Evolutionary conservation across 805 yeast species (phyloP), one percentile per base, ranked within the genome.

Genomic region (Teunomyces kruisii): DNA sequence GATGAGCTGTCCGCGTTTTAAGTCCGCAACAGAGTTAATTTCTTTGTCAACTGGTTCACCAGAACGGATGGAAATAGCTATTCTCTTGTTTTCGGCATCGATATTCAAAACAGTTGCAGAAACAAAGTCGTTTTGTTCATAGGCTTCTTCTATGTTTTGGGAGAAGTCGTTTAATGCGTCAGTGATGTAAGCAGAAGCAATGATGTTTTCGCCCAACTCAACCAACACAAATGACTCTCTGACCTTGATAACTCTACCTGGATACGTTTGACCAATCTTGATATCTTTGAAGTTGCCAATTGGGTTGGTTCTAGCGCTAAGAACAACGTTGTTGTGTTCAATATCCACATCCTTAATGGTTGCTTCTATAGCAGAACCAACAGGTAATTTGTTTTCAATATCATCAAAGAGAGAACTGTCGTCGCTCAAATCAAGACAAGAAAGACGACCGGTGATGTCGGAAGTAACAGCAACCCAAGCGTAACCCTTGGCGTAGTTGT

Each of bases 151-250:
- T 40, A 86, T 63, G 39, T 76, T 72, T 32, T 74, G 66, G 29
- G 81, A 71, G 60, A 79, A 88, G 59, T 85, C 85, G 57, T 83
- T 79, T 52, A 86, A 69, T 5, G 95, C 89, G 61, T 89, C 96
- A 2, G 94, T 82, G 42, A 85, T 78, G 57, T 76, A 81, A 3
- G 94, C 76, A 44, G 83, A 73, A 3, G 86, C 91, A 28, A 76
- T 74, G 8, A 84, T 71, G 38, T 72, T 74, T 28, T 74, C 74
- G n/a, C 89, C 86, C 37, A 89, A 65, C 49, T 85, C 86, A 35
- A 88, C 84, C 52, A 86, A 64, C 32, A 88, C 82, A 53, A 75
- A 80, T 35, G 76, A 74, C 9, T 80, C 84, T 42, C 75, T 68
- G 2, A 86, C 77, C 53, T 76, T 81, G 44, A 80, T 57, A 10